phyloP scores from a whole-genome alignment of 1,139 yeast genomes.

The Suhomyces wounanorum region DNA sequence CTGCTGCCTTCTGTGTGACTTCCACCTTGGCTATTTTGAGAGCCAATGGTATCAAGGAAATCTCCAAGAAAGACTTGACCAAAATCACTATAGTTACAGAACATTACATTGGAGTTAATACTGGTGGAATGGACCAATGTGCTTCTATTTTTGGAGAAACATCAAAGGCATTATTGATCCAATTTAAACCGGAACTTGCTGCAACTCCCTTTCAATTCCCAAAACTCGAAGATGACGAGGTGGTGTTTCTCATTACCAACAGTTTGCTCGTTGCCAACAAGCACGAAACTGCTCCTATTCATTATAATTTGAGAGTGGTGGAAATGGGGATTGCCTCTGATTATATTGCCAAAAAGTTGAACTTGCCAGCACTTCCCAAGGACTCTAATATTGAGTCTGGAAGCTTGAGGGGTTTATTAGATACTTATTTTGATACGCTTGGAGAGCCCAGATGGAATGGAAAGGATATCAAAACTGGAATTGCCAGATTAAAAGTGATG shows the following conservation, averaged over 20 bases:
- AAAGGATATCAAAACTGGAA: conserved; percentile 46
- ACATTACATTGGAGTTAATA: conserved; percentile 72
- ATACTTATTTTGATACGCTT: conserved; percentile 43
- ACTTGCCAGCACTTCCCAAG: conserved; percentile 39
- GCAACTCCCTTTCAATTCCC: conserved; percentile 65
- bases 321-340: conserved; percentile 69
- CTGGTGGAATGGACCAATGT: conserved; percentile 81
- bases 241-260: conserved; percentile 64
- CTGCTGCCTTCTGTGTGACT: conserved; percentile 74
- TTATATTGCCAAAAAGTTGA: conserved; percentile 51
- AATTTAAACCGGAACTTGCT: conserved; percentile 59
- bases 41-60: conserved; percentile 49
- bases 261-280: conserved; percentile 65
- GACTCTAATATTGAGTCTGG: conserved; percentile 63
- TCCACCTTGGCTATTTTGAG: conserved; percentile 60
- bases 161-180: conserved; percentile 60
- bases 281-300: conserved; percentile 68
- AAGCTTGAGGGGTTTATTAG: conserved; percentile 67
- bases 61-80: conserved; percentile 57
- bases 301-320: conserved; percentile 70
- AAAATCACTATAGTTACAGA: conserved; percentile 67
- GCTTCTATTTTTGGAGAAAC: conserved; percentile 70
- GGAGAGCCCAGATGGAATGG: conserved; percentile 50
- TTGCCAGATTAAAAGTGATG: conserved; percentile 41
- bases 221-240: conserved; percentile 30